These are phyloP conservation scores for Suhomyces choctaworum DNA, from an alignment of 1,139 yeast genomes.

Conservation along the genomic window DNA sequence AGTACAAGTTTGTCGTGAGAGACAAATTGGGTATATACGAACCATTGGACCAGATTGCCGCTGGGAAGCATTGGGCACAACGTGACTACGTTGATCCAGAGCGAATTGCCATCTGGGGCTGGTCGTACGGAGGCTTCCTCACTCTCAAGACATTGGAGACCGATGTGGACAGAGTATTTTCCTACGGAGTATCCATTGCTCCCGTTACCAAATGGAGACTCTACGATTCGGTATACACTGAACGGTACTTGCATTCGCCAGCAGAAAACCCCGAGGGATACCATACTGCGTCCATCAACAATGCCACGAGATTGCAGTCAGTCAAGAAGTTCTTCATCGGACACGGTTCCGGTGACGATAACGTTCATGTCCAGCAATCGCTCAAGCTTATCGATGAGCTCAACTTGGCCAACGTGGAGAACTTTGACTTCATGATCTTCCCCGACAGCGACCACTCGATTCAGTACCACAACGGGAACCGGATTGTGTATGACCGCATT, in stretches of 20 bases:
- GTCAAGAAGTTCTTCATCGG: conserved; percentile 64
- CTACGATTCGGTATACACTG: conserved; percentile 77
- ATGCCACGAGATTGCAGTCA: conserved; percentile 47
- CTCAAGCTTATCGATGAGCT: conserved; percentile 63
- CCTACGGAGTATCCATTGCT: conserved; percentile 74
- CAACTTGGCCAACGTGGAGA: conserved; percentile 58
- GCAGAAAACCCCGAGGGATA: conserved; percentile 62
- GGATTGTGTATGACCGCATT: conserved; percentile 64
- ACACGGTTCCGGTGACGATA: conserved; percentile 85
- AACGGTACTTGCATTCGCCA: conserved; percentile 74
- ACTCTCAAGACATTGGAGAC: conserved; percentile 72
- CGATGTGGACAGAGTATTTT: conserved; percentile 55
- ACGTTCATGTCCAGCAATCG: conserved; percentile 76
- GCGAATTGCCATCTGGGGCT: conserved; percentile 75
- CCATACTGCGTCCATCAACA: conserved; percentile 50
- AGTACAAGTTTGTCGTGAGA: conserved; percentile 63
- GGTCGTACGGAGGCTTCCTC: conserved; percentile 83
- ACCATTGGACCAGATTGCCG: conserved; percentile 68
- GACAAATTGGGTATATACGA: conserved; percentile 69
- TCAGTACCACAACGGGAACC: conserved; percentile 67
- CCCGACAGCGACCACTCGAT: conserved; percentile 80
- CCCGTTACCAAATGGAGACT: conserved; percentile 80
- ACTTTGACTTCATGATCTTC: conserved; percentile 71
- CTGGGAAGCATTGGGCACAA: conserved; percentile 59
- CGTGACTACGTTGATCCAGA: conserved; percentile 57